phyloP scores from a whole-genome alignment of 257 asterid species.

The Eustoma russellianum region DNA sequence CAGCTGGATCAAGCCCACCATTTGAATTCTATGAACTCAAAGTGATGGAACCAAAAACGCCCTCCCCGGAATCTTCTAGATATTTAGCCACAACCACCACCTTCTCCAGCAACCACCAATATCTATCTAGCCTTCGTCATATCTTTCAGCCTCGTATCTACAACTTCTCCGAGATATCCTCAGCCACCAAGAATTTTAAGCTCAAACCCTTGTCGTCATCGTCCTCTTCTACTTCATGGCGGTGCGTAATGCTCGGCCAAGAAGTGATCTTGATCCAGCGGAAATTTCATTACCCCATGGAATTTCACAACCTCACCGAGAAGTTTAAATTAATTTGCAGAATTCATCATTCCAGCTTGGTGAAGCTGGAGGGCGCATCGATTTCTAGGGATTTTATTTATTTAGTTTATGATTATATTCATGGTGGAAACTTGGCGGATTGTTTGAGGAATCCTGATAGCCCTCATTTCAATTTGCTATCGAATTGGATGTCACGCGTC shows the following conservation, averaged over 20 bases:
- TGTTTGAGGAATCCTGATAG: constrained; percentile 56
- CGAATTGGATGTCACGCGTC: constrained; percentile 57
- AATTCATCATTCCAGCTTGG: constrained; percentile 78
- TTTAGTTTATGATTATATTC: constrained; percentile 56
- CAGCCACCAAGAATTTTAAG: constrained; percentile 50
- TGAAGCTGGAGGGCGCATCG: constrained; percentile 60
- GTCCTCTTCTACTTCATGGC: constrained; percentile 66
- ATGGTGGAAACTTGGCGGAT: constrained; percentile 53
- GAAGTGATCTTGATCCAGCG: constrained; percentile 51
- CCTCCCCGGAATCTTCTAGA: too few relatives aligned
- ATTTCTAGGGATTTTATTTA: constrained; percentile 53
- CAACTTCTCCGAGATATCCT: constrained; percentile 41
- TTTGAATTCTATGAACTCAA: background rate
- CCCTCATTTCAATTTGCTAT: constrained; percentile 58
- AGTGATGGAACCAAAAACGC: too few relatives aligned
- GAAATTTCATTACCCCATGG: constrained; percentile 52
- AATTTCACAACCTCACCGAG: constrained; percentile 42
- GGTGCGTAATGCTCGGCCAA: constrained; percentile 46
- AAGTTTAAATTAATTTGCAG: constrained; percentile 52
- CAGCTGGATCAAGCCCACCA: too few relatives aligned
- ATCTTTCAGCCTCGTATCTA: constrained; percentile 48
- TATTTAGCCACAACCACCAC: too few relatives aligned
- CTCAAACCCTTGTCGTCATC: constrained; percentile 43
- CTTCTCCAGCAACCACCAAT: background rate
- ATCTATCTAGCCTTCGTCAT: constrained; percentile 45